Evolutionary conservation across 2,329 filamentous ascomycete genomes (phyloP).

Genomic region (Claviceps maximensis): DNA sequence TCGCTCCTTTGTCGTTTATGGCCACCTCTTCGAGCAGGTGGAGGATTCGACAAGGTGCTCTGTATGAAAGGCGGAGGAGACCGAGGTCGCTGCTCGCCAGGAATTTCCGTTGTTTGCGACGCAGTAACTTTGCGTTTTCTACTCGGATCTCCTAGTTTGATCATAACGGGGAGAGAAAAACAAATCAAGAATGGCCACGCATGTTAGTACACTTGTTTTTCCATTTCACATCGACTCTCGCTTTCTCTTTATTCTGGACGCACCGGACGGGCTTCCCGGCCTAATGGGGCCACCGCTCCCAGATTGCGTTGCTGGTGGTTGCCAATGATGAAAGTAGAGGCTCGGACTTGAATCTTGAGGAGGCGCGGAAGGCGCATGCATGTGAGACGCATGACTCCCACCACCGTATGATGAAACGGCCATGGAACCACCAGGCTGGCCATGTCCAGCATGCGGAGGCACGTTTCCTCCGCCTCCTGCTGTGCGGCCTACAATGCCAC

Average conservation of each 20-base stretch:
- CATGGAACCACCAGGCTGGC: not conserved
- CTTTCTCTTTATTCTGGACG: constrained; percentile 43
- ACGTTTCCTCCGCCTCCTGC: constrained; percentile 31
- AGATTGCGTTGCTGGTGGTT: constrained; percentile 56
- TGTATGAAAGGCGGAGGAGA: constrained; percentile 21
- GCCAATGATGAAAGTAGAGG: constrained; percentile 89
- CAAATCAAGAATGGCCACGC: constrained; percentile 4
- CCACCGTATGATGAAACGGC: constrained; percentile 23
- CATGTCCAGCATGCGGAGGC: constrained; percentile 14
- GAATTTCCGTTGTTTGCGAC: constrained; percentile 13
- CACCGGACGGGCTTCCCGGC: constrained; percentile 63
- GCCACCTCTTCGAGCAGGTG: constrained; percentile 14
- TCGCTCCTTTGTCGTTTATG: constrained; percentile 26
- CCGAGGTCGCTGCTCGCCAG: constrained; percentile 18
- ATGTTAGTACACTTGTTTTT: constrained; percentile 16
- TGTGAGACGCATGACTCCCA: constrained; percentile 29
- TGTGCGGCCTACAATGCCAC: constrained; percentile 25
- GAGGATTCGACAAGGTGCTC: constrained; percentile 14
- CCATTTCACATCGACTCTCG: constrained; percentile 23
- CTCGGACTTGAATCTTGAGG: constrained; percentile 58
- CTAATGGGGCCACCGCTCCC: constrained; percentile 46
- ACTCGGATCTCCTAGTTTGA: constrained; percentile 54
- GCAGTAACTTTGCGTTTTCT: constrained; percentile 71
- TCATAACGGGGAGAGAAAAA: constrained; percentile 12
- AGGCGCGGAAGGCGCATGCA: constrained; percentile 40